Evolutionary conservation across 331 rosid genomes (phyloP), one percentile per base, ranked within the genome.

Genomic region (Prunus yedoensis): DNA sequence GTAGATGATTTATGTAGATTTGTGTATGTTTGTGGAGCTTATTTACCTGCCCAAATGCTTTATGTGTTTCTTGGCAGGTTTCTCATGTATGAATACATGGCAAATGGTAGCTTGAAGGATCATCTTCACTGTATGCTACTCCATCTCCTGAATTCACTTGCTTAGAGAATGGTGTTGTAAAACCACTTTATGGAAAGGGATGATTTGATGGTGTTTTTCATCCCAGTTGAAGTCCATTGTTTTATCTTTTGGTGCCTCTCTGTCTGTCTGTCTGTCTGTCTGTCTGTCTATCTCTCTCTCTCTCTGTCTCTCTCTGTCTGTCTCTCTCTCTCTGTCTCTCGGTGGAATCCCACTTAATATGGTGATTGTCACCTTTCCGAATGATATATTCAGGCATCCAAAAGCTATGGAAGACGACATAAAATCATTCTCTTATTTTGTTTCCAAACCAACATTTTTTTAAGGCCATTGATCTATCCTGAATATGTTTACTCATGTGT

Each of bases 61-160:
- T 74, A 70, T 58, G 43, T 78, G 38, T 83, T 70, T 82, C 68
- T 71, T 85, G 82, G 80, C 91, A 95, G 99, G 96, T 92, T 92
- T 89, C 89, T 95, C 63, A 72, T 95, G 85, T 95, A 95, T 23
- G 99, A 95, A 85, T 85, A 89, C 88, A 90, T 95, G 99, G 97
- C 87, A 77, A 95, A 92, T 75, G 99, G 99, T 76, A 95, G 98
- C 97, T 85, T 95, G 88, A 89, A 92, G 84, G 99, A 95, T 81
- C 98, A 92, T 89, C 98, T 95, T 83, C 98, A 95, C 82, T 77
- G 99, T 95, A 90, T 88, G 94, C 75, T 83, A 78, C 85, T 85
- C 47, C 58, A 58, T 56, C 77, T 76, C 71, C 65, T 58, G 65
- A 80, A 21, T 60, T 21, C 6, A 11, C 27, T 28, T 47, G 10